Conservation (phyloP, 305 asterid genomes). For the Solanum hybrid region DNA sequence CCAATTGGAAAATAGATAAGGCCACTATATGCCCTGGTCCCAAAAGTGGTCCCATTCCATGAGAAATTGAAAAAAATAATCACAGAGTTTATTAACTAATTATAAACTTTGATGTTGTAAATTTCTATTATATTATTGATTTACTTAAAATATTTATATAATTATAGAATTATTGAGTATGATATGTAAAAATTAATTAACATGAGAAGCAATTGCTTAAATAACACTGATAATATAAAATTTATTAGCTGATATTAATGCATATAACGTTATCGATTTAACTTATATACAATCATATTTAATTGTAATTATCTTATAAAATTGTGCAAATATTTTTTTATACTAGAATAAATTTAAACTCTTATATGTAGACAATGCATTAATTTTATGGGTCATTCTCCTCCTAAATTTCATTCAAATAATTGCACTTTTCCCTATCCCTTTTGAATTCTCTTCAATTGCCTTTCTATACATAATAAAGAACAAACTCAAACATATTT, state of each 20-base stretch:
- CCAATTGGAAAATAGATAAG: conserved; percentile 64
- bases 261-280: not conserved
- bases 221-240: too few species aligned
- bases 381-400: not conserved
- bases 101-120: not conserved
- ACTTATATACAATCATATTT: not conserved
- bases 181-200: not conserved
- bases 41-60: conserved; percentile 21
- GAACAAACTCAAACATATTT: not conserved
- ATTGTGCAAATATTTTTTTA: not conserved
- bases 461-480: not conserved
- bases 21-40: conserved; percentile 28
- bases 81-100: not conserved
- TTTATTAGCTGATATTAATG: not conserved
- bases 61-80: not conserved
- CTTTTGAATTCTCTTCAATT: not conserved
- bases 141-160: not conserved
- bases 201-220: not conserved
- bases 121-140: not conserved
- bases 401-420: not conserved
- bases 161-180: not conserved
- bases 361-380: not conserved
- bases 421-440: not conserved
- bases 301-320: too few species aligned
- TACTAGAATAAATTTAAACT: too few species aligned